phyloP scores from a whole-genome alignment of 805 yeast genomes.

The Candida sphagnicola region DNA sequence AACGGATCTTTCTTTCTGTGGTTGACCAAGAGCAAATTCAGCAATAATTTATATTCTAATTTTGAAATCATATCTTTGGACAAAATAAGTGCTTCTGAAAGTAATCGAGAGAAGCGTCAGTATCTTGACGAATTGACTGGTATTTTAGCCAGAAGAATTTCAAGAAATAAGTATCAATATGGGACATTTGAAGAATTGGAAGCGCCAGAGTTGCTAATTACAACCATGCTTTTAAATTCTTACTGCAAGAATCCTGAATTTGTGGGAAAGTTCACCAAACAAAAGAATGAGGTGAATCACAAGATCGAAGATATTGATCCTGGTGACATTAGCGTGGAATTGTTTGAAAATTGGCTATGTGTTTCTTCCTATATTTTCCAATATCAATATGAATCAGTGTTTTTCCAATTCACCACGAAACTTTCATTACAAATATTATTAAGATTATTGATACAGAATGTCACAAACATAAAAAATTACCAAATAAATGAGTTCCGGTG shows the following conservation, averaged over 20 bases:
- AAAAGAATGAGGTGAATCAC: constrained; percentile 7
- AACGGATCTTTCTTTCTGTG: constrained; percentile 29
- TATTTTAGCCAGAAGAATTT: constrained; percentile 1
- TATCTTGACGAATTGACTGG: constrained; percentile 1
- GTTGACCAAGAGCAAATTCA: constrained; percentile 22
- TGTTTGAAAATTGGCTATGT: constrained; percentile 32
- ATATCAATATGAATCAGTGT: constrained; percentile 29
- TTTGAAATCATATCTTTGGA: not conserved
- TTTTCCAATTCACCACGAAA: constrained; percentile 21
- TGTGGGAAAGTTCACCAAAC: constrained; percentile 12
- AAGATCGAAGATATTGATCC: constrained; percentile 13
- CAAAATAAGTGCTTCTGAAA: not conserved
- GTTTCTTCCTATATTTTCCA: constrained; percentile 35
- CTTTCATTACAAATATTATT: constrained; percentile 23
- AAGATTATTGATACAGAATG: constrained; percentile 15
- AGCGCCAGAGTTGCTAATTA: constrained; percentile 16
- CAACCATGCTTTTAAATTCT: constrained; percentile 12
- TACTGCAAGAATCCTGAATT: constrained; percentile 14
- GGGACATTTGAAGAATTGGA: constrained; percentile 10
- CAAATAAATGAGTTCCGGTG: constrained; percentile 35
- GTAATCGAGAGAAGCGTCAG: not conserved
- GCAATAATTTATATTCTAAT: constrained; percentile 14
- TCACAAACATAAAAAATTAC: constrained; percentile 10
- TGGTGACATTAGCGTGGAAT: constrained; percentile 13
- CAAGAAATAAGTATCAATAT: not conserved